A percentile compares a stretch with the other conserved stretches of the same genome.
Evolutionary conservation across 495 filamentous ascomycete species (phyloP).

Genomic region (Lasiosphaeria miniovina): DNA sequence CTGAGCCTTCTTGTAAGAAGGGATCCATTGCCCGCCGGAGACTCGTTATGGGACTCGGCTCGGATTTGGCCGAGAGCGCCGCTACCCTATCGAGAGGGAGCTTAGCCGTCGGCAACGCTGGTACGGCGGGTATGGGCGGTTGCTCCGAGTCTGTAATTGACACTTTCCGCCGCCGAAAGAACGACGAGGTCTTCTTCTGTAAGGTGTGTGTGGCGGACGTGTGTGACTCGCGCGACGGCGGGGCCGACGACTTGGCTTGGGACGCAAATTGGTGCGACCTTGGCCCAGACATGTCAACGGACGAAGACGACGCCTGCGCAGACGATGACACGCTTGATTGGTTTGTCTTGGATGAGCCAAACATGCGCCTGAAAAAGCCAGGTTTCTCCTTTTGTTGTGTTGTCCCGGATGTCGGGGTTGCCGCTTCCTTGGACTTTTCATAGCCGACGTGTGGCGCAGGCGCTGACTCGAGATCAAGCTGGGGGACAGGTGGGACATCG

Average conservation of each 20-base stretch:
- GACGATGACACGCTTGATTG: constrained; percentile 4
- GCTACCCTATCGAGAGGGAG: constrained; percentile 30
- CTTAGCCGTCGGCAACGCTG: constrained; percentile 28
- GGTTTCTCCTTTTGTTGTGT: constrained; percentile 61
- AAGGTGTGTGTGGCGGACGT: constrained; percentile 49
- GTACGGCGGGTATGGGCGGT: constrained; percentile 38
- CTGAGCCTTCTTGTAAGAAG: constrained; percentile 54
- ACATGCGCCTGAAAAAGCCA: constrained; percentile 91
- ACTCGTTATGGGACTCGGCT: constrained; percentile 78
- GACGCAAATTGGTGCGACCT: constrained; percentile 16
- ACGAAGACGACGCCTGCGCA: constrained; percentile 17
- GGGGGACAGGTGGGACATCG: constrained; percentile 30
- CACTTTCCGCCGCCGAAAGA: constrained; percentile 91
- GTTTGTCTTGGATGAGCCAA: constrained; percentile 57
- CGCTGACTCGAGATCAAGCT: constrained; percentile 44
- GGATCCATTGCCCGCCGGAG: constrained; percentile 88
- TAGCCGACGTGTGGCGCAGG: constrained; percentile 56
- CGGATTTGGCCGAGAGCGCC: constrained; percentile 24
- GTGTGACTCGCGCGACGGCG: constrained; percentile 47
- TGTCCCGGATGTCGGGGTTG: constrained; percentile 21
- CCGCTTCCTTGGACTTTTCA: constrained; percentile 52
- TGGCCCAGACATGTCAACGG: constrained; percentile 19
- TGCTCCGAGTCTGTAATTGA: constrained; percentile 57
- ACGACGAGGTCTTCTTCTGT: constrained; percentile 85
- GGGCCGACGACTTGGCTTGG: constrained; percentile 40